Base-by-base conservation (phyloP, 139 green algal genomes). In the Ettlia oleoabundans region DNA sequence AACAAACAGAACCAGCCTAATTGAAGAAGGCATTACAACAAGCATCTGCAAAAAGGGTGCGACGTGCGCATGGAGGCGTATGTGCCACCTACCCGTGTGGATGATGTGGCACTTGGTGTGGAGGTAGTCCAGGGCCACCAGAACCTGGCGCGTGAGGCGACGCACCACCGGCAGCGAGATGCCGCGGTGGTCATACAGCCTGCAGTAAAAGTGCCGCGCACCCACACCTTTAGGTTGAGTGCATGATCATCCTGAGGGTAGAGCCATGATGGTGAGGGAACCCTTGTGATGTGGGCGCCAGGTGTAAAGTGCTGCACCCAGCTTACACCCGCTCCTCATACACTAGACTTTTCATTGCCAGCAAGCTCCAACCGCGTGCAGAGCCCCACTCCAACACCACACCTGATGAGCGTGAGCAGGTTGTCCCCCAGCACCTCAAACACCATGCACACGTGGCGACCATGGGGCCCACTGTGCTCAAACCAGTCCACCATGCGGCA, bases 361-460 rank as follows among this genome's bases (percentile, higher is more conserved):
- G n/a, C n/a, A n/a, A n/a, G n/a, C n/a, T n/a, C n/a, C n/a, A n/a
- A n/a, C n/a, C n/a, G n/a, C n/a, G n/a, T n/a, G n/a, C n/a, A n/a
- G n/a, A n/a, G 19, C 37, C 1, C 13, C 32, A 33, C 9, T 41
- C 30, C 24, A 93, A 87, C 3, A 90, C 90, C 65, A 26, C 86
- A 87, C 42, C 80, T 61, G 87, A 96, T 96, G 24, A 96, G 88
- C 19, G 92, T 82, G 62, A 97, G 80, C 75, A 97, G 83, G 83
- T 97, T 97, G 85, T 97, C 93, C 1, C 93, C 93, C 63, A 97
- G 85, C 64, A 95, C 88, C 89, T 99, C 97, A 83, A 99, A 99
- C 33, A 99, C 93, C 92, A 99, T 98, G 90, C 97, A 99, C 41
- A 99, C 93, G 85, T 99, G 97, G 13, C 66, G 85, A 9, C 97